phyloP scores from a whole-genome alignment of 192 early-diverging fungal genomes.

The Rhizophagus sp. region DNA sequence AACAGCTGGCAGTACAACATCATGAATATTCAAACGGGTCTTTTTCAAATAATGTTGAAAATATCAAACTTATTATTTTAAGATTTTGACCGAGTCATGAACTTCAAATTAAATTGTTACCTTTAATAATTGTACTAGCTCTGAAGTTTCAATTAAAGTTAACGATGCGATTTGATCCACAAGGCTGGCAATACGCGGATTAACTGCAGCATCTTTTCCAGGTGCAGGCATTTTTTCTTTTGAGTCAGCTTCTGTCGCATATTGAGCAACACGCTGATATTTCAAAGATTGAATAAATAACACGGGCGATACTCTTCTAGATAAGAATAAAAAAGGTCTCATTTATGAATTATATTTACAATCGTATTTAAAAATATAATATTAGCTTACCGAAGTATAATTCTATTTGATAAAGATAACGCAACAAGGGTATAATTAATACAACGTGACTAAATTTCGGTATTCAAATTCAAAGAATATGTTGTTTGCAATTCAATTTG shows the following conservation, averaged over 20 bases:
- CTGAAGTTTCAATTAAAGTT: constrained; percentile 91
- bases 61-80: background rate
- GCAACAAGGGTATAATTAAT: background rate
- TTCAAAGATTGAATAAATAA: background rate
- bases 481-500: background rate
- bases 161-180: constrained; percentile 90
- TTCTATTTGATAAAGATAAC: background rate
- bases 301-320: background rate
- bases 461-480: background rate
- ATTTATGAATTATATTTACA: background rate
- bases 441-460: background rate
- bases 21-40: constrained; percentile 89
- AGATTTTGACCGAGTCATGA: too few relatives aligned
- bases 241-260: constrained; percentile 39
- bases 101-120: constrained; percentile 40
- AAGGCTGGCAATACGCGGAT: constrained; percentile 78
- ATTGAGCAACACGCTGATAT: background rate
- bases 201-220: constrained; percentile 46
- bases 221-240: constrained; percentile 65
- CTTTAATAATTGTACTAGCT: constrained; percentile 88
- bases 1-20: constrained; percentile 82
- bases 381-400: background rate
- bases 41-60: constrained; percentile 34
- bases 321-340: background rate
- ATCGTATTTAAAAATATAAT: background rate